Percentiles rank a stretch among this genome's conserved stretches.
phyloP scores from a whole-genome alignment of 1,284 basidiomycete species.

The Apiotrichum siamense region DNA sequence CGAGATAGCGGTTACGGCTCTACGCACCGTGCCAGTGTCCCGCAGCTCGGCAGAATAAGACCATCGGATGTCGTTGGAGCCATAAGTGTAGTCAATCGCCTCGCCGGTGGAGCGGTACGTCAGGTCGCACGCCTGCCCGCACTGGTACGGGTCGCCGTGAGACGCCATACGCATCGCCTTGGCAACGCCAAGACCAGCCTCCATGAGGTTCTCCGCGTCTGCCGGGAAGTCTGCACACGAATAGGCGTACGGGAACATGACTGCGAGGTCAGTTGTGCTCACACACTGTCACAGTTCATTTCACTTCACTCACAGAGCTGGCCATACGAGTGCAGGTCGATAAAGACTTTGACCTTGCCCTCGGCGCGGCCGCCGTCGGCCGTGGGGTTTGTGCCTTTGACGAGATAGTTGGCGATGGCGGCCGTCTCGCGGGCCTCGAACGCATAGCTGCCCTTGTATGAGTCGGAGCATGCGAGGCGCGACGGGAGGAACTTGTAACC shows the following conservation, averaged over 20 bases:
- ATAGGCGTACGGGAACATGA: constrained; percentile 66
- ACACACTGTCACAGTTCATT: not conserved
- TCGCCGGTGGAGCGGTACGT: constrained; percentile 64
- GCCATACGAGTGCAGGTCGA: constrained; percentile 76
- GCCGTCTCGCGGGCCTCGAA: constrained; percentile 72
- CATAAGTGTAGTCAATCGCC: constrained; percentile 70
- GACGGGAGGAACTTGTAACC: constrained; percentile 45
- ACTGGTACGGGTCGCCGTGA: constrained; percentile 57
- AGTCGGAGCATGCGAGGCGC: constrained; percentile 55
- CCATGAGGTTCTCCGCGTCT: constrained; percentile 74
- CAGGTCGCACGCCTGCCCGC: constrained; percentile 62
- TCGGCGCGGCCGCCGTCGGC: constrained; percentile 16
- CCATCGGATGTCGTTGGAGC: constrained; percentile 60
- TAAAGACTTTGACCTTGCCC: constrained; percentile 53
- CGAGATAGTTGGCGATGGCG: constrained; percentile 65
- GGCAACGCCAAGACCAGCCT: constrained; percentile 66
- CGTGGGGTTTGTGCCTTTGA: constrained; percentile 37
- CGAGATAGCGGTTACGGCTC: too few species aligned
- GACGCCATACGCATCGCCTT: constrained; percentile 55
- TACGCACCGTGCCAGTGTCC: constrained; percentile 71
- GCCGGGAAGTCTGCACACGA: constrained; percentile 62
- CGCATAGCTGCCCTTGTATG: constrained; percentile 63
- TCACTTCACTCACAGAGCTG: constrained; percentile 62
- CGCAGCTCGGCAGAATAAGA: constrained; percentile 70
- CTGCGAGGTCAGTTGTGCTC: constrained; percentile 25